Base-by-base conservation (phyloP, 257 asterid species). In the Penstemon davidsonii region DNA sequence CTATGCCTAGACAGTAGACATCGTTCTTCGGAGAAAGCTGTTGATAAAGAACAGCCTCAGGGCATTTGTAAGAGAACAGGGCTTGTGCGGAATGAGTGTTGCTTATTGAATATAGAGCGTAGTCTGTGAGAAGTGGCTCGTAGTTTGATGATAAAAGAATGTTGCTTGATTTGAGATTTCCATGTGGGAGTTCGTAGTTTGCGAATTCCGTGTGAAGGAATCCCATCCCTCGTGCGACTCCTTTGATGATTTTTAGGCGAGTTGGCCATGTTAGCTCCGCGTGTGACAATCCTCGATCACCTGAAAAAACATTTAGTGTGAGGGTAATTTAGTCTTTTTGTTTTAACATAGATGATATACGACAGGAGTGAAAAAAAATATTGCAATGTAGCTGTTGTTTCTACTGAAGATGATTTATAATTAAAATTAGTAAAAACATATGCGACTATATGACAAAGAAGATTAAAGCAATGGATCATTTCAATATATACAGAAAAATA, bases 131-230 rank as follows among this genome's bases (percentile, higher is more conserved):
- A 4, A 94, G 84, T 0, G 97, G 96, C 66, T 88, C 96, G 69
- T 76, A 65, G 64, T 73, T 73, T 42, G 76, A 15, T 1, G 86
- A 65, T 0, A 94, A 80, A 15, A 94, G 90, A 44, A 94, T 77
- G 79, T 94, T 94, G 91, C 95, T 86, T 3, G 99, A 91, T 74
- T 94, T 94, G 51, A 91, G 95, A 44, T 94, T 88, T 33, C 99
- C 99, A 55, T 94, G 99, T 41, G 97, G 99, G 9, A 91, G 64
- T 11, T 84, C 91, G 37, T 75, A 57, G 62, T 75, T 54, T 46
- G 90, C 54, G 39, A 85, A 91, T 63, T 91, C 95, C 0, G 83
- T 74, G 80, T 91, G 99, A 63, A 94, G 93, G 80, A 79, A 94
- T 13, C 85, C 91, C 91, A 91, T 73, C 8, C 97, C 99, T 0